Evolutionary conservation across 2,329 filamentous ascomycete species (phyloP).

Genomic region (Xylariaceae sp.): DNA sequence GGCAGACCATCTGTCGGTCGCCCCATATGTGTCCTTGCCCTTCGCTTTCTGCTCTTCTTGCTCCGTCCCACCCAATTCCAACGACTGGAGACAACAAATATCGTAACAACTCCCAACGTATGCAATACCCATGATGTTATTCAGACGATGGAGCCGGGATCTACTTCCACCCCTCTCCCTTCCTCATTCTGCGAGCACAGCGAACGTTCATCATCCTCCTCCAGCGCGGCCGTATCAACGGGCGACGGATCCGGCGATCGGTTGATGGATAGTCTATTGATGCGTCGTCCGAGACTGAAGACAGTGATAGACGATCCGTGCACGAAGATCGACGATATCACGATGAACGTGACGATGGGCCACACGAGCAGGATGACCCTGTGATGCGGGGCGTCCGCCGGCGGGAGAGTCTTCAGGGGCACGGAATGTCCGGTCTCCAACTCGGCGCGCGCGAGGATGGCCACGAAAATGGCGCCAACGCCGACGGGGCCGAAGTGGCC

Average conservation of each 20-base stretch:
- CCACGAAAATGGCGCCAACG: constrained; percentile 92
- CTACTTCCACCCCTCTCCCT: not conserved
- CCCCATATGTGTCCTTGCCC: no score
- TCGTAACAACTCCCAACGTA: no score
- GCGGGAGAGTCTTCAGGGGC: constrained; percentile 61
- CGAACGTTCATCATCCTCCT: not conserved
- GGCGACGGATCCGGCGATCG: constrained; percentile 53
- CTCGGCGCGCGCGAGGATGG: constrained; percentile 89
- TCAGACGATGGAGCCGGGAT: not conserved
- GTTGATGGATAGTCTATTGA: constrained; percentile 91
- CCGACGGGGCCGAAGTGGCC: constrained; percentile 97
- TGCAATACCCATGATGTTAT: no score
- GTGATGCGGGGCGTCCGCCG: constrained; percentile 51
- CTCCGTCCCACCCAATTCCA: no score
- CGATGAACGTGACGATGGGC: constrained; percentile 91
- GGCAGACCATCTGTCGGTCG: no score
- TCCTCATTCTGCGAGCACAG: not conserved
- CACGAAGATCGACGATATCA: constrained; percentile 89
- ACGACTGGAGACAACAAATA: no score
- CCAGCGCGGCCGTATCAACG: not conserved
- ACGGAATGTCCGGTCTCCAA: constrained; percentile 71
- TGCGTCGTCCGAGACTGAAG: constrained; percentile 94
- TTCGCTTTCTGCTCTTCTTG: no score
- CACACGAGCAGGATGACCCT: constrained; percentile 80
- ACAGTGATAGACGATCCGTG: constrained; percentile 98